Base-by-base conservation (phyloP, 352 stramenopile species). In the Plasmopara muralis region DNA sequence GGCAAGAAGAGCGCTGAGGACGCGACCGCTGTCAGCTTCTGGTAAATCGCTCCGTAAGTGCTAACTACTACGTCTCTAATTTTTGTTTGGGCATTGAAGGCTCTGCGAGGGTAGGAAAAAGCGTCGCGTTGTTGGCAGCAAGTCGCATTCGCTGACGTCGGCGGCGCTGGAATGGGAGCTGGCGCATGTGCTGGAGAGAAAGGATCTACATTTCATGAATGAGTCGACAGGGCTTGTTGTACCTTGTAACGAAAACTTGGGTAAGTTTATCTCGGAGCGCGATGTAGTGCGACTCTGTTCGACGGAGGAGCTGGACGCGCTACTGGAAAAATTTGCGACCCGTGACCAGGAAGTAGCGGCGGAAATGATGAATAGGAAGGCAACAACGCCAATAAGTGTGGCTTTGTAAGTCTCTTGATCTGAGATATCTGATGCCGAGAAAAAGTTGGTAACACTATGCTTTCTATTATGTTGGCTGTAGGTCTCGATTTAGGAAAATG, bases 221-320 rank as follows among this genome's bases (percentile, higher is more conserved):
- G 81, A 91, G 50, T 82, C 81, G 5, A 84, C 81, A 37, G 81
- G 81, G 1, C 54, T 77, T 13, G 76, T 87, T 43, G 74, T 92
- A 45, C 74, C 78, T 29, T 53, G 57, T 14, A 59, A 68, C 12
- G 64, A 86, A 12, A 62, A 68, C 18, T 76, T 92, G 53, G 78
- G 70, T 13, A 73, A 70, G 29, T 82, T 76, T 58, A 72, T 92
- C 29, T 72, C 62, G 25, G 78, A 88, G 41, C 64, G 71, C 9
- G 81, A 92, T 43, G 81, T 92, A 34, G 72, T 92, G 42, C 74
- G 78, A 12, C 68, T 89, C 9, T 92, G 81, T 57, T 64, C 74
- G 18, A 55, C 51, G 1, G 61, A 75, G 4, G 76, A 92, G 50
- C 66, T 92, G 10, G 59, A 71, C n/a, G 66, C 61, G 35, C 50